Base-by-base conservation (phyloP, 805 yeast genomes). In the Cyberlindnera galapagoensis region DNA sequence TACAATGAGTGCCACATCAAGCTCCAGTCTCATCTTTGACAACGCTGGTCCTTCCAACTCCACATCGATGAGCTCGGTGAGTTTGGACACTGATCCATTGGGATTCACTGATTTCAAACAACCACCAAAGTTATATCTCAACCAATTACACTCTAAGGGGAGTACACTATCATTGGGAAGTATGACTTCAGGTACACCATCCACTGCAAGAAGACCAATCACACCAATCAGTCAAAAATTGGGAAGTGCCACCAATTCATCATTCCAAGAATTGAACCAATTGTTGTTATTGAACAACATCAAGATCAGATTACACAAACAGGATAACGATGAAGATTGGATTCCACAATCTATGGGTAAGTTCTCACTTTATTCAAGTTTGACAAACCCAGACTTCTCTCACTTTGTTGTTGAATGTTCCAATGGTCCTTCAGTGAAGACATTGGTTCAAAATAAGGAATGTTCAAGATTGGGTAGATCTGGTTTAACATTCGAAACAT, bases 261-360 rank as follows among this genome's bases (percentile, higher is more conserved):
- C n/a, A n/a, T n/a, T n/a, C n/a, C n/a, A n/a, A n/a, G n/a, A n/a
- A n/a, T n/a, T n/a, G n/a, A n/a, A n/a, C n/a, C n/a, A n/a, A 15
- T 20, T 49, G 18, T 24, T 49, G 18, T 32, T 51, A 33, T 40
- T 38, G 27, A 34, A 34, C 26, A 34, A 46, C 17, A 27, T 46
- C n/a, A 46, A 44, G 31, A 35, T 49, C 3, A 46, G 42, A 34
- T 18, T 51, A 14, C 56, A 51, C 26, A 42, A 43, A 31, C 25
- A 30, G 28, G 54, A 51, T 24, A 14, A 17, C 6, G 45, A 40
- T 18, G 40, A 39, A 3, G 56, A 51, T 17, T 51, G 53, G 53
- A 35, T 47, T 12, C 56, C 56, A 4, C 30, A 48, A 4, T 35
- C 49, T 2, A 34, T 49, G 38, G 53, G 43, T 7, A 37, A 34